Conservation (phyloP, 2,329 filamentous ascomycete species). For the Anthostomella pinea region DNA sequence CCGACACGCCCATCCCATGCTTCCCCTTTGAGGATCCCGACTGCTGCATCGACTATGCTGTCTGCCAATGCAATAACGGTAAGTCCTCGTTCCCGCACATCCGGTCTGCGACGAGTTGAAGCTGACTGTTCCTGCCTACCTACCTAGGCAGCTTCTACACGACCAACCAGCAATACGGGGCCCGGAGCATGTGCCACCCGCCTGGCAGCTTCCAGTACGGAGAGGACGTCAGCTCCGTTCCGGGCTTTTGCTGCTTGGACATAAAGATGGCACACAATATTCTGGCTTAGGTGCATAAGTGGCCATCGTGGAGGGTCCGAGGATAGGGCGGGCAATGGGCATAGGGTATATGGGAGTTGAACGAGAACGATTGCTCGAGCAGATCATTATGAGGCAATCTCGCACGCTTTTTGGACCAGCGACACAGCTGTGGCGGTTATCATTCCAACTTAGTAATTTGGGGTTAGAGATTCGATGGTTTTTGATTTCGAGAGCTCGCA, state of each 20-base stretch:
- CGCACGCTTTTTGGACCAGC: too few relatives aligned
- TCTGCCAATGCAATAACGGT: conserved; percentile 23
- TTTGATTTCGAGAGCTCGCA: conserved; percentile 7
- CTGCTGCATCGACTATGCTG: conserved; percentile 18
- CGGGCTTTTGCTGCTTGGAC: conserved; percentile 19
- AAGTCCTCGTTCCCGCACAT: too few relatives aligned
- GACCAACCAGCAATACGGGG: conserved; percentile 13
- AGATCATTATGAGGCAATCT: too few relatives aligned
- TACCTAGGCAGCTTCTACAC: conserved; percentile 24
- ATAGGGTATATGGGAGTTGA: too few relatives aligned
- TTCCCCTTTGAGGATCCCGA: conserved; percentile 24
- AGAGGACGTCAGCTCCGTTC: conserved; percentile 15
- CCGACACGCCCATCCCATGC: conserved; percentile 10
- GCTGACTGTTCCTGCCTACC: conserved; percentile 1
- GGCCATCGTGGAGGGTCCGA: too few relatives aligned
- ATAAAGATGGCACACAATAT: not conserved
- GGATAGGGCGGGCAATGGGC: too few relatives aligned
- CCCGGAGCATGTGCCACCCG: conserved; percentile 13
- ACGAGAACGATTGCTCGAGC: too few relatives aligned
- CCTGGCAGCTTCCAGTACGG: conserved; percentile 17
- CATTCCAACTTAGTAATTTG: too few relatives aligned
- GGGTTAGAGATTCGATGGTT: not conserved
- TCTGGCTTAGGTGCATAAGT: not conserved
- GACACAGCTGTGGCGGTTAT: too few relatives aligned
- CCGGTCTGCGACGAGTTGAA: not conserved